Conservation (phyloP, 2,329 filamentous ascomycete genomes). For the Elsinoe fawcettii region DNA sequence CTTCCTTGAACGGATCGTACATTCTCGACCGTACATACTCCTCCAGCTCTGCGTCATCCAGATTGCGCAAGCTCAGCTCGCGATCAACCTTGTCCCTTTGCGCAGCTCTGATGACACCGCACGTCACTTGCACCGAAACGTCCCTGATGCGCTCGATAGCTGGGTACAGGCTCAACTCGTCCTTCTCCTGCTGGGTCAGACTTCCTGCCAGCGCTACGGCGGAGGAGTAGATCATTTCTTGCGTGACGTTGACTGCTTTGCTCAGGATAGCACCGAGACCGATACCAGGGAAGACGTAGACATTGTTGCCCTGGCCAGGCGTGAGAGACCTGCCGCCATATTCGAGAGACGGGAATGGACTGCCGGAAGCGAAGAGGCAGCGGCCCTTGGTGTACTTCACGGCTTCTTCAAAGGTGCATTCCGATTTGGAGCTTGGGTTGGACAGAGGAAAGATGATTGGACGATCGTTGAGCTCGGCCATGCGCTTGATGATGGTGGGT, state of each 20-base stretch:
- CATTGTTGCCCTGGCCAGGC: conserved; percentile 64
- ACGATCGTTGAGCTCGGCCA: conserved; percentile 56
- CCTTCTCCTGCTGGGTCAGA: conserved; percentile 72
- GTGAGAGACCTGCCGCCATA: conserved; percentile 39
- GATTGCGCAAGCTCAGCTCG: conserved; percentile 51
- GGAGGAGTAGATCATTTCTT: conserved; percentile 95
- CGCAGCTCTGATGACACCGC: conserved; percentile 88
- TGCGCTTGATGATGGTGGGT: conserved; percentile 65
- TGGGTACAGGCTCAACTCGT: conserved; percentile 81
- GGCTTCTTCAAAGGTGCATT: conserved; percentile 94
- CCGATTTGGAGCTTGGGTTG: conserved; percentile 92
- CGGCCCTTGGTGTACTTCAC: conserved; percentile 84
- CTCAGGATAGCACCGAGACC: conserved; percentile 87
- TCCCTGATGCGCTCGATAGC: conserved; percentile 86
- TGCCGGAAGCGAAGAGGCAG: conserved; percentile 89
- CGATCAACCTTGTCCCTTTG: conserved; percentile 62
- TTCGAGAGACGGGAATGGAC: conserved; percentile 68
- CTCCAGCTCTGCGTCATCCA: conserved; percentile 61
- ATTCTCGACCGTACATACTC: conserved; percentile 52
- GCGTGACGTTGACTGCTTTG: conserved; percentile 78
- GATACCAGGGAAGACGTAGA: conserved; percentile 94
- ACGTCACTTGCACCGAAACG: conserved; percentile 75
- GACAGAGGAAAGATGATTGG: conserved; percentile 82
- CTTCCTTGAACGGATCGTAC: conserved; percentile 45
- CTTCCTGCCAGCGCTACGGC: conserved; percentile 72